Evolutionary conservation across 805 yeast species (phyloP).

Genomic region (Barnettozyma salicaria): DNA sequence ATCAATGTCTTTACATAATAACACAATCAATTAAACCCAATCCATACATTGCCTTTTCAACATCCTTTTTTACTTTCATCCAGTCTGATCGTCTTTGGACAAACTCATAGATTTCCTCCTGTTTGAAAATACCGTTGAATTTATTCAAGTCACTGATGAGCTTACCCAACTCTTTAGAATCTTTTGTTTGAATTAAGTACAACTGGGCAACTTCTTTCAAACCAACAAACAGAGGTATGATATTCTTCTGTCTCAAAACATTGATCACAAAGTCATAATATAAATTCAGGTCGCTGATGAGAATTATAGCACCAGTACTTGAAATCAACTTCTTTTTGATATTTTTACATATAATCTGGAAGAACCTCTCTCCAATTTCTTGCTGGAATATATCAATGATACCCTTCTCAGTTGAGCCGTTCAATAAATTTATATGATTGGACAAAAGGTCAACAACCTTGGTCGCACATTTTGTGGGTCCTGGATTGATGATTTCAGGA

Average conservation of each 20-base stretch:
- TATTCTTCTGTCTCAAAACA: conserved; percentile 54
- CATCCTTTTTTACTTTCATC: conserved; percentile 67
- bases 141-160: conserved; percentile 77
- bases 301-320: conserved; percentile 72
- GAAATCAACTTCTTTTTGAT: conserved; percentile 70
- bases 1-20: conserved; percentile 37
- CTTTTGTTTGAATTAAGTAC: conserved; percentile 63
- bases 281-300: conserved; percentile 76
- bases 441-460: conserved; percentile 57
- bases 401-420: conserved; percentile 80
- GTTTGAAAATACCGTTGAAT: conserved; percentile 83
- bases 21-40: conserved; percentile 73
- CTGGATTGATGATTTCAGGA: conserved; percentile 26
- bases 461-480: conserved; percentile 60
- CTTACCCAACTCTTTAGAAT: conserved; percentile 79
- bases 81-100: conserved; percentile 87
- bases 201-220: conserved; percentile 81
- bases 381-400: conserved; percentile 90
- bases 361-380: conserved; percentile 86
- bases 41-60: conserved; percentile 94
- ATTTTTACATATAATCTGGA: conserved; percentile 67
- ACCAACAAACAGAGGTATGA: conserved; percentile 71
- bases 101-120: conserved; percentile 92
- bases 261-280: conserved; percentile 67
- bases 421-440: conserved; percentile 65